These are phyloP conservation scores for Diospyros kaki DNA, from an alignment of 148 eudicot species.

Conservation along the genomic window DNA sequence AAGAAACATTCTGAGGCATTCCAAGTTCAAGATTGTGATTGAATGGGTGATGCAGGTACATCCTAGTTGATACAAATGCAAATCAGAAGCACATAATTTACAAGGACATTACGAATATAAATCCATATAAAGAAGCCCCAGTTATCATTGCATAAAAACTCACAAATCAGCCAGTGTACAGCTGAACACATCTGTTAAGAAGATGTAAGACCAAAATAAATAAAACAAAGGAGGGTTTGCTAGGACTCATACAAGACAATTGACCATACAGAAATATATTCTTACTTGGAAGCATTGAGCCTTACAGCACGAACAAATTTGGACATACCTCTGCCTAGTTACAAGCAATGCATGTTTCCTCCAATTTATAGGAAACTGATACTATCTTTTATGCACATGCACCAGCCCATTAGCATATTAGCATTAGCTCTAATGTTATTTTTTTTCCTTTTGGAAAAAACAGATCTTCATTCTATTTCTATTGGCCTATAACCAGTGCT, in stretches of 20 bases:
- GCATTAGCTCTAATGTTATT: not conserved
- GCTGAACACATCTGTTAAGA: too few relatives aligned
- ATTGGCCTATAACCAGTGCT: not conserved
- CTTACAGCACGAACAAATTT: not conserved
- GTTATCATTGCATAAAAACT: too few relatives aligned
- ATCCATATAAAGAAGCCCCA: too few relatives aligned
- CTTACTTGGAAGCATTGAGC: not conserved
- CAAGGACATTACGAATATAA: not conserved
- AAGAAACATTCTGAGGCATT: not conserved
- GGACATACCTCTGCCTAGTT: slow-evolving; percentile 2
- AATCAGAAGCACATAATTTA: not conserved
- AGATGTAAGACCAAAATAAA: too few relatives aligned
- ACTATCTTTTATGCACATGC: slow-evolving; percentile 1
- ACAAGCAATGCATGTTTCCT: not conserved
- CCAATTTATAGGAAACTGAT: not conserved
- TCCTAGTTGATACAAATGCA: not conserved
- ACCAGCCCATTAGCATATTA: not conserved
- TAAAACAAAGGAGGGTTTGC: too few relatives aligned
- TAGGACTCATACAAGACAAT: not conserved
- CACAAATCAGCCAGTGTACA: too few relatives aligned
- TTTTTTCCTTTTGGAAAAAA: not conserved
- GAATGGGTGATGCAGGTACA: not conserved
- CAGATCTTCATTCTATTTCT: not conserved
- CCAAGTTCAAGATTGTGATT: not conserved
- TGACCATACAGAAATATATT: not conserved